These are phyloP conservation scores for Cryptosporidium canis DNA, from an alignment of 169 alveolate species.

Conservation along the genomic window DNA sequence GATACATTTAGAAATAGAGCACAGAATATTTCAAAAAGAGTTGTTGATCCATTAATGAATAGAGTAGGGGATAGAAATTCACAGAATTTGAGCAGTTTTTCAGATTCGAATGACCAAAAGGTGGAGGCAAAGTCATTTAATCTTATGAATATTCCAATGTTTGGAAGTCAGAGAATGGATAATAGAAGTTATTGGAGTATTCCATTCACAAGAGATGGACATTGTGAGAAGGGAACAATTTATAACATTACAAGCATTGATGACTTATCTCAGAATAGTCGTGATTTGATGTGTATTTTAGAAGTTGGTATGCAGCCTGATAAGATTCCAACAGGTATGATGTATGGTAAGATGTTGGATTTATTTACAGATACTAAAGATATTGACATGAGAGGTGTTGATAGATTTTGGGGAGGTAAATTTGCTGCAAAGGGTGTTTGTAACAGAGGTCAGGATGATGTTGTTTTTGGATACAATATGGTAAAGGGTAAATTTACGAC, in stretches of 20 bases:
- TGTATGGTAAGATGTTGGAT: conserved; percentile 64
- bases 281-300: conserved; percentile 64
- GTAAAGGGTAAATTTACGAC: conserved; percentile 43
- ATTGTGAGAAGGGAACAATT: conserved; percentile 68
- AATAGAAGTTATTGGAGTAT: conserved; percentile 8
- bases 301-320: conserved; percentile 49
- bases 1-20: conserved; percentile 28
- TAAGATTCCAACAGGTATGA: conserved; percentile 45
- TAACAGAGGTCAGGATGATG: conserved; percentile 29
- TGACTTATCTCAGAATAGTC: conserved; percentile 35
- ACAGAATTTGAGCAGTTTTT: not conserved
- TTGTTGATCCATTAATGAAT: conserved; percentile 41
- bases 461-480: conserved; percentile 46
- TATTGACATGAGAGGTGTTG: conserved; percentile 12
- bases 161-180: conserved; percentile 25
- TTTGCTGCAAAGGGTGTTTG: conserved; percentile 55
- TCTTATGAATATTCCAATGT: conserved; percentile 28
- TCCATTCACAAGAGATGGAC: conserved; percentile 69
- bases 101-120: conserved; percentile 1
- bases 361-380: conserved; percentile 29
- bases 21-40: conserved; percentile 37
- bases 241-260: conserved; percentile 49
- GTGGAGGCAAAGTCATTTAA: conserved; percentile 28
- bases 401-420: conserved; percentile 57
- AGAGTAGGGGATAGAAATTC: conserved; percentile 8